These are phyloP conservation scores for Mycocentrospora acerina DNA, from an alignment of 2,329 filamentous ascomycete species.

Conservation along the genomic window DNA sequence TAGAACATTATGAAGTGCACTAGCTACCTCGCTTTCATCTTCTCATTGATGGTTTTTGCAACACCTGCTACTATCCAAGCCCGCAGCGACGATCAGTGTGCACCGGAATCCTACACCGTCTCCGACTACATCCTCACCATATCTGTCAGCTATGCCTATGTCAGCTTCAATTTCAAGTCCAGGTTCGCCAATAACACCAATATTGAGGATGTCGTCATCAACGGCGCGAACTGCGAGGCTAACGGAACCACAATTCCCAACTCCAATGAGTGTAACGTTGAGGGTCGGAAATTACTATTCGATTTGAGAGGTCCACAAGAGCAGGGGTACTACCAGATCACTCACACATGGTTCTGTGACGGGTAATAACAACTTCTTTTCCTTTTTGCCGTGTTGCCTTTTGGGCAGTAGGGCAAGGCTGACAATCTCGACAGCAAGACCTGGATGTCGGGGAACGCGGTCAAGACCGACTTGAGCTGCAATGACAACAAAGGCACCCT, in stretches of 20 bases:
- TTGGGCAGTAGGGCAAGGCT: not conserved
- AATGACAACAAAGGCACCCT: conserved; percentile 2
- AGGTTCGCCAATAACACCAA: conserved; percentile 14
- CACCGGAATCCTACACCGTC: conserved; percentile 28
- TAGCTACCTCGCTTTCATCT: conserved; percentile 13
- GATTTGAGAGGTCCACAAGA: conserved; percentile 21
- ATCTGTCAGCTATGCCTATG: conserved; percentile 10
- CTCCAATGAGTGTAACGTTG: conserved; percentile 21
- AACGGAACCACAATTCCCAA: conserved; percentile 16
- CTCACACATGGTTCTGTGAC: conserved; percentile 31
- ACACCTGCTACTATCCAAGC: conserved; percentile 11
- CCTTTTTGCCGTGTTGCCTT: not conserved
- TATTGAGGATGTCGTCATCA: conserved; percentile 19
- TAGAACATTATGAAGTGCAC: conserved; percentile 12
- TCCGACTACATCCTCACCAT: conserved; percentile 21
- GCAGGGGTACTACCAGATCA: conserved; percentile 25
- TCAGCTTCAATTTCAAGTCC: conserved; percentile 30
- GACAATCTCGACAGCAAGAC: conserved; percentile 8
- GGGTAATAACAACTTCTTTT: conserved; percentile 20
- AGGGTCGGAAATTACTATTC: conserved; percentile 20
- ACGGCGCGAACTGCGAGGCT: conserved; percentile 21
- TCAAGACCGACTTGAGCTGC: conserved; percentile 16
- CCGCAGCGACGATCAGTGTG: conserved; percentile 16
- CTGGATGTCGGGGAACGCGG: conserved; percentile 23
- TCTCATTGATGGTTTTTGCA: conserved; percentile 21